Percentiles rank a stretch among this genome's conserved stretches.
Conservation (phyloP, 2,329 filamentous ascomycete genomes). For the Pseudocercospora musae region DNA sequence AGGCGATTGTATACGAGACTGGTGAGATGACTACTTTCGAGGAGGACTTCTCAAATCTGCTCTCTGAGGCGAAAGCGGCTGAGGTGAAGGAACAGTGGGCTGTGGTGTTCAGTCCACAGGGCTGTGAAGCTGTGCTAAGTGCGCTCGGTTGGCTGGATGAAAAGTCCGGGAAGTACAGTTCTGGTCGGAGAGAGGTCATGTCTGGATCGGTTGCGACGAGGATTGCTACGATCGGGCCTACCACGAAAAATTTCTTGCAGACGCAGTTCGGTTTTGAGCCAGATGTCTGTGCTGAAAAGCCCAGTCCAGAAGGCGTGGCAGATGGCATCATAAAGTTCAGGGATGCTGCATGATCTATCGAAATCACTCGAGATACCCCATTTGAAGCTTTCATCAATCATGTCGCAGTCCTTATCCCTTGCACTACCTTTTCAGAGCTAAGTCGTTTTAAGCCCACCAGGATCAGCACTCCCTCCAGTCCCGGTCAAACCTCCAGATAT, state of each 20-base stretch:
- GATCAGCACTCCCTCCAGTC: background rate
- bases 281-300: conserved; percentile 76
- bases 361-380: background rate
- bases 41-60: conserved; percentile 54
- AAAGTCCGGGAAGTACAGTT: conserved; percentile 37
- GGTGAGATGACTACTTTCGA: conserved; percentile 77
- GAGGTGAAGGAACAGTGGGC: conserved; percentile 59
- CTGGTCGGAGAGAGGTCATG: conserved; percentile 64
- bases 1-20: conserved; percentile 84
- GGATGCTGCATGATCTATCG: background rate
- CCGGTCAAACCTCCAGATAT: background rate
- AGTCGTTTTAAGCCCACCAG: background rate
- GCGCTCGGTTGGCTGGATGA: conserved; percentile 48
- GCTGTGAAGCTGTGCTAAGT: conserved; percentile 59
- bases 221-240: conserved; percentile 89
- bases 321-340: conserved; percentile 55
- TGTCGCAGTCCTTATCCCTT: background rate
- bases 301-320: conserved; percentile 75
- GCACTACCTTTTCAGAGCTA: background rate
- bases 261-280: conserved; percentile 64
- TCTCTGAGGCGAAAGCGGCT: conserved; percentile 43
- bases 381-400: background rate
- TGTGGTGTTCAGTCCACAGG: conserved; percentile 66
- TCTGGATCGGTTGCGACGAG: conserved; percentile 87
- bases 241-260: conserved; percentile 72